A percentile compares a stretch with the other conserved stretches of the same genome.
Conservation (phyloP, 139 green algal species). For the Yamagishiella unicocca region DNA sequence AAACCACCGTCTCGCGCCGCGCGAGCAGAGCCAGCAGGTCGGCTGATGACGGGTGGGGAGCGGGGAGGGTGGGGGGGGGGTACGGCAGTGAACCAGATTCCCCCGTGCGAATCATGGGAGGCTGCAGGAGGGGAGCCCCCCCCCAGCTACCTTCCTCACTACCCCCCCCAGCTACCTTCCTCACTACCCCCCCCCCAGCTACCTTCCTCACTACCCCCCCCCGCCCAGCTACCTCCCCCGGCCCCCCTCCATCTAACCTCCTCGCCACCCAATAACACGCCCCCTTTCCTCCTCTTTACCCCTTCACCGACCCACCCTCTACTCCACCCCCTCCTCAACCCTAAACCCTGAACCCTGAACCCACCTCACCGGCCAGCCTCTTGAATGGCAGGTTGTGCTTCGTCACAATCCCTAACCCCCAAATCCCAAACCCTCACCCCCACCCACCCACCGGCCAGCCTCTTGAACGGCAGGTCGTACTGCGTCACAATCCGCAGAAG, state of each 20-base stretch:
- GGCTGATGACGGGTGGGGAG: slow-evolving; percentile 31
- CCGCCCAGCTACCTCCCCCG: not conserved
- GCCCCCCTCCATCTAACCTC: not conserved
- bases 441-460: slow-evolving; percentile 57
- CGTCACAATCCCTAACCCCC: too few species aligned
- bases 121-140: not conserved
- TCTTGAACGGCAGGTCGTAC: slow-evolving; percentile 67
- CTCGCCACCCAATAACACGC: not conserved
- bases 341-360: too few species aligned
- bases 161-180: not conserved
- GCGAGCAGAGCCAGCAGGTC: slow-evolving; percentile 63
- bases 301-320: too few species aligned
- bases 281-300: too few species aligned
- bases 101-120: too few species aligned
- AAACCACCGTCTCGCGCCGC: slow-evolving; percentile 50
- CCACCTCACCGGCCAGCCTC: slow-evolving; percentile 60
- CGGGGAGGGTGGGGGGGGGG: not conserved
- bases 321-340: too few species aligned
- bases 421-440: too few species aligned
- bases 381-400: slow-evolving; percentile 67
- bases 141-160: not conserved
- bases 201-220: not conserved
- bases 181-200: not conserved
- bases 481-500: slow-evolving; percentile 63
- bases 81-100: not conserved